These are phyloP conservation scores for Gossypium anomalum DNA, from an alignment of 345 rosid species.

Conservation along the genomic window DNA sequence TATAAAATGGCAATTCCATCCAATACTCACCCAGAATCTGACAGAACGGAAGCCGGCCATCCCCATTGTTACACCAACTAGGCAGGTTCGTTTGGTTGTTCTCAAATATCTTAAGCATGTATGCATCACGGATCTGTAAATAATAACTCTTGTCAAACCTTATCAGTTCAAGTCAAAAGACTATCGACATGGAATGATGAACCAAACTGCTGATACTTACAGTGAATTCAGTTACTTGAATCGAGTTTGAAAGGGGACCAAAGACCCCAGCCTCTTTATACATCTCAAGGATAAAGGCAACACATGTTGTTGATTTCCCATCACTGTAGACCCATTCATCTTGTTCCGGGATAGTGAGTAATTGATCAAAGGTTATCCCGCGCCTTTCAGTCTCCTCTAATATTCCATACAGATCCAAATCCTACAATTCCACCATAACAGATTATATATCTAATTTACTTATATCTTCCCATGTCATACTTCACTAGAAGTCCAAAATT, in stretches of 20 bases:
- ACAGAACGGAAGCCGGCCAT: constrained; percentile 57
- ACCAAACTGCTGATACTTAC: constrained; percentile 32
- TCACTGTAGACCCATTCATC: constrained; percentile 98
- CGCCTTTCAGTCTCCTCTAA: constrained; percentile 76
- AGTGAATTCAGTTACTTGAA: constrained; percentile 97
- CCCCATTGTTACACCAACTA: constrained; percentile 67
- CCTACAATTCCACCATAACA: constrained; percentile 35
- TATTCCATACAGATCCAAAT: constrained; percentile 68
- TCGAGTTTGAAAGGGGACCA: constrained; percentile 52
- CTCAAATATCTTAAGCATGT: constrained; percentile 73
- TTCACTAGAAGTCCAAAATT: background rate
- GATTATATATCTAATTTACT: background rate
- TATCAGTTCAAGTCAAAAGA: constrained; percentile 1
- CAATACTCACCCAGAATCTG: constrained; percentile 83
- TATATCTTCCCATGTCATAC: background rate
- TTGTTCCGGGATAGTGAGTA: constrained; percentile 83
- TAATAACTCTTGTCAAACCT: background rate
- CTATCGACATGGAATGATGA: background rate
- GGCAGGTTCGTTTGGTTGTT: constrained; percentile 67
- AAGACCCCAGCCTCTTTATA: constrained; percentile 92
- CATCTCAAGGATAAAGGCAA: constrained; percentile 89
- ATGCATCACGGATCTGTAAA: constrained; percentile 81
- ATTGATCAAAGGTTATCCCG: constrained; percentile 71
- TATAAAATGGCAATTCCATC: constrained; percentile 87
- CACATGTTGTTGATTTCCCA: constrained; percentile 92